These are phyloP conservation scores for Krasilnikovozyma curviuscula DNA, from an alignment of 768 basidiomycete species.

Conservation along the genomic window DNA sequence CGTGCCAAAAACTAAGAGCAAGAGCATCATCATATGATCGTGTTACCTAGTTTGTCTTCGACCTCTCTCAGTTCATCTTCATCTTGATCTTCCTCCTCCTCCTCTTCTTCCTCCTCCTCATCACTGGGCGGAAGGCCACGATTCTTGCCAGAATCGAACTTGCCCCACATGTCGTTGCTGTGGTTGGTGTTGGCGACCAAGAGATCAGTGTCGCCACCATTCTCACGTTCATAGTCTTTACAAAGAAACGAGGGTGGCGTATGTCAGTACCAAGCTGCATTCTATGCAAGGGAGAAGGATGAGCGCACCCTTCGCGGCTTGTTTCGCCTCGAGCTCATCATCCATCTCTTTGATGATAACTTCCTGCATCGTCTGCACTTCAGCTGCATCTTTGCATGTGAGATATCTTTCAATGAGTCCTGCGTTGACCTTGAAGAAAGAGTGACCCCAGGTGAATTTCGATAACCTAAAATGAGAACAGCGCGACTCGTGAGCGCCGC, in stretches of 20 bases:
- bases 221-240: slow-evolving; percentile 32
- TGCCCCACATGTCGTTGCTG: slow-evolving; percentile 9
- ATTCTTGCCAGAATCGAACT: not conserved
- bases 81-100: not conserved
- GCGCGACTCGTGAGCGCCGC: too few relatives aligned
- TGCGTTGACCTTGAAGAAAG: slow-evolving; percentile 71
- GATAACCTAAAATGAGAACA: slow-evolving; percentile 37
- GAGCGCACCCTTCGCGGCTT: slow-evolving; percentile 17
- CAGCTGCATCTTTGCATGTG: slow-evolving; percentile 37
- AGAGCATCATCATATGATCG: not conserved
- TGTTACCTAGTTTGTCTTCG: not conserved
- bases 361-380: slow-evolving; percentile 25
- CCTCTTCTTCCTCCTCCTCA: not conserved
- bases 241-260: slow-evolving; percentile 24
- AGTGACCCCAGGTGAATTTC: slow-evolving; percentile 76
- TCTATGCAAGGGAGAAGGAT: not conserved
- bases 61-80: slow-evolving; percentile 1
- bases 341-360: slow-evolving; percentile 24
- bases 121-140: not conserved
- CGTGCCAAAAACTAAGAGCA: too few relatives aligned
- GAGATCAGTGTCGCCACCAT: slow-evolving; percentile 38
- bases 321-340: slow-evolving; percentile 16
- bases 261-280: not conserved
- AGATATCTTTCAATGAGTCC: slow-evolving; percentile 54
- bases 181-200: slow-evolving; percentile 55